Percentiles rank a stretch among this genome's conserved stretches.
phyloP scores from a whole-genome alignment of 2,329 filamentous ascomycete species.

The Verticillium isaacii region DNA sequence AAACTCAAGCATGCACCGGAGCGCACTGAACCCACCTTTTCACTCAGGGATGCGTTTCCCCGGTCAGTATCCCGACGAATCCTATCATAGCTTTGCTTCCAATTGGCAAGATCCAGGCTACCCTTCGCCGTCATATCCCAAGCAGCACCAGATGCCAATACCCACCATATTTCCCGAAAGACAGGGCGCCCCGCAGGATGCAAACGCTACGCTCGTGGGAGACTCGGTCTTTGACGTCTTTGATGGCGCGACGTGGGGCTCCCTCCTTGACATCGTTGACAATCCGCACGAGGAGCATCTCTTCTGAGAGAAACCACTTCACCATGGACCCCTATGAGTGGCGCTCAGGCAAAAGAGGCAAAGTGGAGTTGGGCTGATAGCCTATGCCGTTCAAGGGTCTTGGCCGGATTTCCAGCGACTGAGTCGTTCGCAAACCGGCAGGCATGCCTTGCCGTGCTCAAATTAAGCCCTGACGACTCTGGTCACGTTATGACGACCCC shows the following conservation, averaged over 20 bases:
- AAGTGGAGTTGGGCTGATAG: no score
- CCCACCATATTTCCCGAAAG: constrained; percentile 7
- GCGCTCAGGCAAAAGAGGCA: no score
- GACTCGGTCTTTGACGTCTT: constrained; percentile 7
- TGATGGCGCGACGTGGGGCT: constrained; percentile 10
- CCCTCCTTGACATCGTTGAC: constrained; percentile 5
- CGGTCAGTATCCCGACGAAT: neutral
- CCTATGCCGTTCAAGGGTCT: no score
- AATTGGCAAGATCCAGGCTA: neutral
- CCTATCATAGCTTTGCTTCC: neutral
- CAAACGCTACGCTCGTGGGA: neutral
- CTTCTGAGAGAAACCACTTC: neutral
- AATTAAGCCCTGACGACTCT: no score
- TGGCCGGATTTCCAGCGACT: no score
- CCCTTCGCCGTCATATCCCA: neutral
- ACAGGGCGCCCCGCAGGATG: neutral
- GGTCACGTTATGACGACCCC: neutral
- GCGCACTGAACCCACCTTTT: neutral
- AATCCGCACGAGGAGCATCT: neutral
- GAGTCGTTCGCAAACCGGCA: no score
- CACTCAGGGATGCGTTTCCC: neutral
- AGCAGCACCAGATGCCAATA: neutral
- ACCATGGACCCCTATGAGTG: no score
- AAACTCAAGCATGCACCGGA: neutral
- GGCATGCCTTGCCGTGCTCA: no score